Percentiles rank a stretch among this genome's conserved stretches.
Evolutionary conservation across 1,284 basidiomycete species (phyloP).

Genomic region (Lignosus rhinocerotis): DNA sequence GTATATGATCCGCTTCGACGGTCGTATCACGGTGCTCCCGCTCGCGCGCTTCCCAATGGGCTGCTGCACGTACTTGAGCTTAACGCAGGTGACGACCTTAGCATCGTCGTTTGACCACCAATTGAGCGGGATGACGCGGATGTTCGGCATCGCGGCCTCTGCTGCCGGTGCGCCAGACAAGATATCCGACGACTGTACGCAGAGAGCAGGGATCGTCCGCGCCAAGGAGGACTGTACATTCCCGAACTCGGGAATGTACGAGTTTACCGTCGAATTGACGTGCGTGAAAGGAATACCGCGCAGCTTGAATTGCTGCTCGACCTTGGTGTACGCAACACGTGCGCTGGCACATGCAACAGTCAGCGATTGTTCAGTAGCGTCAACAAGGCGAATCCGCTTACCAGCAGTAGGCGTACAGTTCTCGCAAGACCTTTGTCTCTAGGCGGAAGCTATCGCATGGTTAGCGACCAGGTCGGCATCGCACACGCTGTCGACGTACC

Average conservation of each 20-base stretch:
- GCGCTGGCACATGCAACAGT: constrained; percentile 51
- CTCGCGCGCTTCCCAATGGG: constrained; percentile 72
- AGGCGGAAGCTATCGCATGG: constrained; percentile 56
- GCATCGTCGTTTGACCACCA: constrained; percentile 87
- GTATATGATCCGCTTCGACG: constrained; percentile 83
- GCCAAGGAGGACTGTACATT: constrained; percentile 69
- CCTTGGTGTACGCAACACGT: constrained; percentile 85
- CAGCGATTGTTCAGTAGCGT: background rate
- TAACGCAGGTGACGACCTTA: constrained; percentile 80
- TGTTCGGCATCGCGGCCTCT: constrained; percentile 90
- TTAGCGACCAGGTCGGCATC: background rate
- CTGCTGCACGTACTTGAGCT: constrained; percentile 84
- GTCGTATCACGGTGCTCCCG: constrained; percentile 65
- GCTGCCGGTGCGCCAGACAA: constrained; percentile 79
- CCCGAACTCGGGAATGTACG: constrained; percentile 46
- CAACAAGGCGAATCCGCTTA: constrained; percentile 34
- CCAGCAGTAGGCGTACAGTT: constrained; percentile 83
- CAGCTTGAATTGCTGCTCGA: constrained; percentile 85
- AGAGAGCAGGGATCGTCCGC: constrained; percentile 76
- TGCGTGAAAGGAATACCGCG: constrained; percentile 79
- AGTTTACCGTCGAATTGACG: constrained; percentile 60
- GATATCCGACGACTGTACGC: constrained; percentile 80
- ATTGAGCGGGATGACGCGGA: constrained; percentile 82
- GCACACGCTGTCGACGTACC: constrained; percentile 19
- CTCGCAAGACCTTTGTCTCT: constrained; percentile 66